phyloP scores from a whole-genome alignment of 305 asterid species.

The Ilex paraguariensis region DNA sequence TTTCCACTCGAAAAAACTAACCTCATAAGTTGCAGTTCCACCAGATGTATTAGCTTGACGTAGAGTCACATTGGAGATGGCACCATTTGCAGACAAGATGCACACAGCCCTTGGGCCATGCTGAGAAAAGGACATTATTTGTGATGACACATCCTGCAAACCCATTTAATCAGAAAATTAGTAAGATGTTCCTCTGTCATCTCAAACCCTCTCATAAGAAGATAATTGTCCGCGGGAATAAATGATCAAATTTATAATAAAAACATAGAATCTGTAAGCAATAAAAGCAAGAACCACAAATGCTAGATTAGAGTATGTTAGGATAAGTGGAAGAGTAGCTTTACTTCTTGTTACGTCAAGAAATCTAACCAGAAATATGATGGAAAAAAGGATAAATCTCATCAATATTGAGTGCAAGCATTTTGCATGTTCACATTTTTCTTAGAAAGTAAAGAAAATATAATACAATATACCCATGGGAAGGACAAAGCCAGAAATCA shows the following conservation, averaged over 20 bases:
- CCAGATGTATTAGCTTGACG: slow-evolving; percentile 55
- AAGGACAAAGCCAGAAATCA: too few relatives aligned
- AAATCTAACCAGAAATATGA: too few relatives aligned
- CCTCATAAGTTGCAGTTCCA: slow-evolving; percentile 70
- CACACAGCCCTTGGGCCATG: slow-evolving; percentile 52
- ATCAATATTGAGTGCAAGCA: too few relatives aligned
- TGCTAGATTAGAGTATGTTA: neutral
- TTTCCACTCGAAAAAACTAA: slow-evolving; percentile 9
- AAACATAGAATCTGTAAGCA: neutral
- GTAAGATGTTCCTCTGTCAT: slow-evolving; percentile 7
- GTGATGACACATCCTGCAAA: slow-evolving; percentile 59
- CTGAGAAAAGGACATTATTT: slow-evolving; percentile 60
- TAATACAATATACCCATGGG: too few relatives aligned
- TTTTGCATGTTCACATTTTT: too few relatives aligned
- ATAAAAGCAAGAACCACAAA: neutral
- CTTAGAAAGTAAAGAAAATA: too few relatives aligned
- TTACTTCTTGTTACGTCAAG: too few relatives aligned
- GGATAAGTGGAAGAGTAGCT: neutral
- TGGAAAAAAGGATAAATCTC: too few relatives aligned
- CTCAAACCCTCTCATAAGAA: too few relatives aligned
- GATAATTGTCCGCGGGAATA: too few relatives aligned
- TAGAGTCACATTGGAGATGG: slow-evolving; percentile 53
- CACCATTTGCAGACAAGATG: slow-evolving; percentile 57
- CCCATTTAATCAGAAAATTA: slow-evolving; percentile 10
- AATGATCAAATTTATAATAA: slow-evolving; percentile 4